Base-by-base conservation (phyloP, 257 asterid species). In the Linderniella brevidens region DNA sequence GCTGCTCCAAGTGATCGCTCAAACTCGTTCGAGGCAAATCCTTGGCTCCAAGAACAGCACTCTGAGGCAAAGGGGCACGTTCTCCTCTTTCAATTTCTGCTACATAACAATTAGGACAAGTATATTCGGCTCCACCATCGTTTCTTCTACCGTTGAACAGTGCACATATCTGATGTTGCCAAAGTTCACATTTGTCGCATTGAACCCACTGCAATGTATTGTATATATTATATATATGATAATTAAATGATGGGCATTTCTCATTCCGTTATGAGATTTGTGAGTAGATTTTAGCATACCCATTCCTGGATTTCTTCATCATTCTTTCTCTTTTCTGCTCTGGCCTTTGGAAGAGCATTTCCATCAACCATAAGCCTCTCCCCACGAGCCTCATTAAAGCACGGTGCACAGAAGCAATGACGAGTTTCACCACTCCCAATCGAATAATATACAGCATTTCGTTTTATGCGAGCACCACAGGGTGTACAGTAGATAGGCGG, bases 121-220 rank as follows among this genome's bases (percentile, higher is more conserved):
- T 88, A 70, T 88, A 88, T 63, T 88, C 97, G 49, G 97, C 97
- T 67, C 95, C 97, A 50, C 93, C 88, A 55, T 88, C 97, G 68
- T 88, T 84, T 70, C 97, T 84, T 61, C 82, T 73, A 68, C 93
- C 92, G 60, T 88, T 88, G 67, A 88, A 88, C 55, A 88, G 63
- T 29, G 97, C 92, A 71, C 97, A 88, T 57, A 88, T 78, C 62
- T 88, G 97, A 69, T 88, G 97, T 64, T 88, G 97, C 97, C 97
- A 88, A 62, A 88, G 92, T 75, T 88, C 92, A 57, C 97, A 88
- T 41, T 76, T 88, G 61, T 88, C 97, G 58, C 97, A 88, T 72
- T 80, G 94, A 64, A 84, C 97, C 97, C 97, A 88, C 97, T 88
- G 82, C 64, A 45, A 16, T n/a, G n/a, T n/a, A n/a, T n/a, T n/a